phyloP scores from a whole-genome alignment of 352 stramenopile genomes.

The Globisporangium megalacanthum region DNA sequence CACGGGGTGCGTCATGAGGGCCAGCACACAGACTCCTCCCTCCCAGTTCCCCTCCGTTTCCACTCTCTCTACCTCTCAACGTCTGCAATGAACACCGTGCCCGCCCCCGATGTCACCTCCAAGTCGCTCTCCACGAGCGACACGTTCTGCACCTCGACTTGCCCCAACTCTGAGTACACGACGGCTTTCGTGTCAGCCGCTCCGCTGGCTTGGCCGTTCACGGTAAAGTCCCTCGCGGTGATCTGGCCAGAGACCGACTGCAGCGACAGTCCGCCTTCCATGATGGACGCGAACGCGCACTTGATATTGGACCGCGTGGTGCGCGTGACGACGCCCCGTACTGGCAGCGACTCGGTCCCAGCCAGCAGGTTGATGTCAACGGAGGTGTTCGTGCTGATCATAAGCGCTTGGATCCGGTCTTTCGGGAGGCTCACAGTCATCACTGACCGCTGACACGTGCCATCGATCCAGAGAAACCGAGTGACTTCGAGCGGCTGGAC shows the following conservation, averaged over 20 bases:
- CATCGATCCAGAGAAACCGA: conserved; percentile 62
- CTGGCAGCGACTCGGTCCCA: conserved; percentile 9
- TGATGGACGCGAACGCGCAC: conserved; percentile 31
- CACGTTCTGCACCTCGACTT: conserved; percentile 35
- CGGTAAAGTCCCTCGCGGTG: conserved; percentile 27
- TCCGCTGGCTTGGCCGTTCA: conserved; percentile 28
- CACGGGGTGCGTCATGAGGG: no score
- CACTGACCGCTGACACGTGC: conserved; percentile 55
- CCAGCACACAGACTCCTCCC: no score
- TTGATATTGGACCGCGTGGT: conserved; percentile 51
- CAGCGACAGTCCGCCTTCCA: conserved; percentile 26
- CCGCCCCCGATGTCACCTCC: conserved; percentile 38
- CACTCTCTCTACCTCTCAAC: conserved; percentile 28
- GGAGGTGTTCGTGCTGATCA: conserved; percentile 43
- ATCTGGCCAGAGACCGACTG: conserved; percentile 47
- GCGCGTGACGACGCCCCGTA: conserved; percentile 28
- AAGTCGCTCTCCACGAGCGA: conserved; percentile 54
- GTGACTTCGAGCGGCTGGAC: conserved; percentile 27
- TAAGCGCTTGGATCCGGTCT: conserved; percentile 18
- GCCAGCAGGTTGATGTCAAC: conserved; percentile 38
- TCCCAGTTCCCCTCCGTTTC: no score
- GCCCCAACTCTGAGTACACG: conserved; percentile 42
- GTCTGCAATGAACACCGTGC: conserved; percentile 29
- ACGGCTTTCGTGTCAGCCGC: conserved; percentile 21
- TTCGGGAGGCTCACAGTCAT: conserved; percentile 34